Evolutionary conservation across 1,139 yeast genomes (phyloP).

Genomic region (Chernovozyma aurita): DNA sequence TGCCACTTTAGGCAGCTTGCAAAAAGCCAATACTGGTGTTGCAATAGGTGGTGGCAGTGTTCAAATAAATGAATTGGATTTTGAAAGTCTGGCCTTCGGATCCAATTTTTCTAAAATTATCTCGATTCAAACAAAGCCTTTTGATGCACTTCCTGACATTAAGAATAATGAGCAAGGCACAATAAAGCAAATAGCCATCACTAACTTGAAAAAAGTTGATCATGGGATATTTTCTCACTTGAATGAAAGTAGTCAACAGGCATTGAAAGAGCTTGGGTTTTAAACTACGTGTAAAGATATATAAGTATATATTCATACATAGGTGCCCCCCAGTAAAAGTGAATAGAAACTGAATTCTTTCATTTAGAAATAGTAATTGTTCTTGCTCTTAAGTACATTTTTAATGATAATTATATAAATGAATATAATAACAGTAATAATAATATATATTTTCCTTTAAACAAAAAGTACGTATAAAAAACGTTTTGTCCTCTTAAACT

Average conservation of each 20-base stretch:
- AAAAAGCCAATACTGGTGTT: constrained; percentile 25
- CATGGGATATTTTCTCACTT: constrained; percentile 29
- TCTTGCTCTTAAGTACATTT: too few species aligned
- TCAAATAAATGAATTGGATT: constrained; percentile 48
- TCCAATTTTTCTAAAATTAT: constrained; percentile 74
- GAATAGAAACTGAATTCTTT: too few species aligned
- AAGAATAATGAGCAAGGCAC: constrained; percentile 31
- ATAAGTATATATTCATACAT: too few species aligned
- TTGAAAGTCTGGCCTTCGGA: constrained; percentile 73
- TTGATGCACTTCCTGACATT: constrained; percentile 62
- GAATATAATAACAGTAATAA: too few species aligned
- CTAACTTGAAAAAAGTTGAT: constrained; percentile 25
- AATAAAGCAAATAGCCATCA: constrained; percentile 26
- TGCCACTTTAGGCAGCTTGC: constrained; percentile 33
- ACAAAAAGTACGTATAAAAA: too few species aligned
- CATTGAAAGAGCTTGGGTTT: constrained; percentile 9
- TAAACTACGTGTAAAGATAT: too few species aligned
- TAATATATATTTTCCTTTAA: too few species aligned
- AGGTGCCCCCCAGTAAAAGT: too few species aligned
- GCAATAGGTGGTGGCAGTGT: constrained; percentile 8
- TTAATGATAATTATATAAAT: too few species aligned
- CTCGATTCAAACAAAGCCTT: constrained; percentile 53
- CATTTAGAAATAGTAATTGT: too few species aligned
- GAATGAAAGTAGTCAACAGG: constrained; percentile 18
- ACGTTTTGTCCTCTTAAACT: too few species aligned